Evolutionary conservation across 768 basidiomycete genomes (phyloP), one percentile per base, ranked within the genome.

Genomic region (Rubroboletus pulcherrimus): DNA sequence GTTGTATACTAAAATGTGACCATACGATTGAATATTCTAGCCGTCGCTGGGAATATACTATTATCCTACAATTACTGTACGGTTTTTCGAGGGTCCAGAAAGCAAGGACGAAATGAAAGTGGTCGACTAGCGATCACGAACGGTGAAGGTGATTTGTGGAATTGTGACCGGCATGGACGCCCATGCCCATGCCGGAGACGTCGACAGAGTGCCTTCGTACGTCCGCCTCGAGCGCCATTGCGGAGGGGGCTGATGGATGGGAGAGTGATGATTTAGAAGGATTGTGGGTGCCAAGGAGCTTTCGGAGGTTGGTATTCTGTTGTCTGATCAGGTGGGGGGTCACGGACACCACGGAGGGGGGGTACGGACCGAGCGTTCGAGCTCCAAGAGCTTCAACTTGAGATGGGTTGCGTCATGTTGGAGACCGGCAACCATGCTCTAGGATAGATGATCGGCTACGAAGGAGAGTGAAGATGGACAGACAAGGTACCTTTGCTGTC

Each of bases 381-480:
- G 74, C 62, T 89, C 87, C 42, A 87, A 75, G 31, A 89, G 73
- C 58, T 85, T 86, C 46, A 88, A 68, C 53, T 82, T 83, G 17
- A 79, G 69, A 4, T 83, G 73, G 0, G 81, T 78, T 4, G 79
- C 76, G 57, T 90, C 87, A 63, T 85, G 78, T 48, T 88, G 84
- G 6, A 90, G 76, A 26, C 84, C 84, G 0, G 86, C 77, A 4
- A 89, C 83, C 82, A 87, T 88, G 59, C 86, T 87, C 88, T 90
- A 53, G 3, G 6, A 24, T 30, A 31, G 29, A 33, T 1, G 51
- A 15, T 37, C 19, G 12, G 52, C 8, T 19, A 21, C n/a, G 57
- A 15, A 24, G 30, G 7, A 21, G 37, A 24, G 39, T 5, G 21
- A 24, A 11, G 44, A 7, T 2, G 0, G n/a, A 19, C 12, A 47